Conservation (phyloP, 139 green algal genomes). For the Tetradesmus lagerheimii region DNA sequence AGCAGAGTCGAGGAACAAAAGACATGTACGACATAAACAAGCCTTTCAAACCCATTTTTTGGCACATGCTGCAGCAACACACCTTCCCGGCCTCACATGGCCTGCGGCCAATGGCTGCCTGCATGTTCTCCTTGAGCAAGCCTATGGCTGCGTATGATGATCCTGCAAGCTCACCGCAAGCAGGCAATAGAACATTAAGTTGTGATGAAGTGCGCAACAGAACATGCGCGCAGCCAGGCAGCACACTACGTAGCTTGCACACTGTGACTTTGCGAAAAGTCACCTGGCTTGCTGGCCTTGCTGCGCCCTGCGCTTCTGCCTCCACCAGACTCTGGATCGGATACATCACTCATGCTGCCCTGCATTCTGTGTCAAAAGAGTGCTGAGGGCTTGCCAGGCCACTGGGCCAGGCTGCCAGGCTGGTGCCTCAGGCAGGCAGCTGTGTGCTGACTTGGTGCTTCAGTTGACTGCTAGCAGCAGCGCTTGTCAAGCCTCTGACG, state of each 20-base stretch:
- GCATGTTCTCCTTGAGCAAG: conserved; percentile 31
- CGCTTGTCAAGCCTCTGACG: not conserved
- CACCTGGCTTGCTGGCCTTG: not conserved
- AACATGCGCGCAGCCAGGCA: too few relatives aligned
- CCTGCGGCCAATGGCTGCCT: not conserved
- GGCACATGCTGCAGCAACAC: not conserved
- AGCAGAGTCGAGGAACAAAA: too few relatives aligned
- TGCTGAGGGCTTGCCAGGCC: too few relatives aligned
- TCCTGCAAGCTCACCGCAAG: not conserved
- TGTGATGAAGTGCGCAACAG: too few relatives aligned
- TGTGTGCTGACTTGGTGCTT: too few relatives aligned
- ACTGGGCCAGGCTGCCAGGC: too few relatives aligned
- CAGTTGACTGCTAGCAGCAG: not conserved
- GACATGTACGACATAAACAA: too few relatives aligned
- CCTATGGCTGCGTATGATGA: conserved; percentile 26
- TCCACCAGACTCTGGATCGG: not conserved
- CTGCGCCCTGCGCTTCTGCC: not conserved
- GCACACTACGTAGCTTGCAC: too few relatives aligned
- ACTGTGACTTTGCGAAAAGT: not conserved
- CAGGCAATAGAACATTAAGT: too few relatives aligned
- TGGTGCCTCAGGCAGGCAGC: too few relatives aligned
- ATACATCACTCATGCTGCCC: not conserved
- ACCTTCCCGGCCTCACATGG: not conserved
- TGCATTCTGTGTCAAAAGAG: too few relatives aligned
- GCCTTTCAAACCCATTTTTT: too few relatives aligned